phyloP scores from a whole-genome alignment of 2,329 filamentous ascomycete species.

The Penicillium freii region DNA sequence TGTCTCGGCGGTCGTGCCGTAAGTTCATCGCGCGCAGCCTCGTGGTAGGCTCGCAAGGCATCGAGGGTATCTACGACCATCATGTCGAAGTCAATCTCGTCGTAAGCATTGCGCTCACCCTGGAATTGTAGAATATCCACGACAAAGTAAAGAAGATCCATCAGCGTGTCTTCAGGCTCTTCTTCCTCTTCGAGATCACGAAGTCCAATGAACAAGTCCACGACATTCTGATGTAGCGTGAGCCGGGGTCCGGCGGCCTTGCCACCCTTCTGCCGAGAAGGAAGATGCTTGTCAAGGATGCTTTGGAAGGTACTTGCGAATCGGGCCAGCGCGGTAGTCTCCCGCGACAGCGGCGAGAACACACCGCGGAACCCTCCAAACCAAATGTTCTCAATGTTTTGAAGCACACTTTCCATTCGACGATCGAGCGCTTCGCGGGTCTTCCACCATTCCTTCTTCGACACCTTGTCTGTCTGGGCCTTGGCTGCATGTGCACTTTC shows the following conservation, averaged over 20 bases:
- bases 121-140: constrained; percentile 96
- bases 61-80: constrained; percentile 89
- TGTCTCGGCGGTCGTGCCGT: constrained; percentile 51
- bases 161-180: constrained; percentile 85
- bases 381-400: constrained; percentile 90
- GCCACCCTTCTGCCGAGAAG: constrained; percentile 65
- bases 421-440: constrained; percentile 77
- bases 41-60: constrained; percentile 76
- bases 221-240: constrained; percentile 63
- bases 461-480: constrained; percentile 70
- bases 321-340: constrained; percentile 63
- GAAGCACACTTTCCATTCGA: constrained; percentile 72
- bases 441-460: constrained; percentile 84
- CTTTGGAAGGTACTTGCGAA: constrained; percentile 77
- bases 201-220: constrained; percentile 86
- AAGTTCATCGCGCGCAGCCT: constrained; percentile 40
- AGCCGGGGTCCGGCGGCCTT: constrained; percentile 55
- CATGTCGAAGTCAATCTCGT: constrained; percentile 92
- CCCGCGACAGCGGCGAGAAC: constrained; percentile 71
- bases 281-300: constrained; percentile 79
- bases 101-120: constrained; percentile 92
- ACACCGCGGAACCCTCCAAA: constrained; percentile 91
- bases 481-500: constrained; percentile 73
- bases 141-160: constrained; percentile 91
- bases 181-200: constrained; percentile 68